Percentiles rank a stretch among this genome's conserved stretches.
phyloP scores from a whole-genome alignment of 2,329 filamentous ascomycete genomes.

The Aspergillus novoparasiticus region DNA sequence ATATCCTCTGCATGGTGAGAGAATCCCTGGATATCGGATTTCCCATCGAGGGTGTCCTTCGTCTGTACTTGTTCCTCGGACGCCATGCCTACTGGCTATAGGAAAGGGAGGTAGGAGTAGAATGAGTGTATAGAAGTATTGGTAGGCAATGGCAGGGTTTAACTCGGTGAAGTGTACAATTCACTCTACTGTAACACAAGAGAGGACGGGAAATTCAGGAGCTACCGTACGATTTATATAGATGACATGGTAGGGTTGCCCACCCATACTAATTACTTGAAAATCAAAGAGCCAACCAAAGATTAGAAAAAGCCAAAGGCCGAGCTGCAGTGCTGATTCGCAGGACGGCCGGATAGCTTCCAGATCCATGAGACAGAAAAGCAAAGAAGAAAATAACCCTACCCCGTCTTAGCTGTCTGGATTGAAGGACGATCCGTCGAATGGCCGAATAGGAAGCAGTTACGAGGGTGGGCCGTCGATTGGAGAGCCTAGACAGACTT shows the following conservation, averaged over 20 bases:
- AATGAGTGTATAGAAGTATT: neutral
- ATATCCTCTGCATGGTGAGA: slow-evolving; percentile 39
- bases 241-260: neutral
- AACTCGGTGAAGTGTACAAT: neutral
- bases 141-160: neutral
- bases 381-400: slow-evolving; percentile 13
- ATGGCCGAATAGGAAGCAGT: slow-evolving; percentile 10
- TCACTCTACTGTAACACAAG: neutral
- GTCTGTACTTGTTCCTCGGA: slow-evolving; percentile 17
- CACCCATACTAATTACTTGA: neutral
- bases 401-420: slow-evolving; percentile 1
- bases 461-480: slow-evolving; percentile 12
- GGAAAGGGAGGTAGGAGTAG: neutral
- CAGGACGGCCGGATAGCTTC: slow-evolving; percentile 5
- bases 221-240: slow-evolving; percentile 13
- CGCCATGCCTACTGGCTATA: slow-evolving; percentile 19
- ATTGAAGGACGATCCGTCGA: slow-evolving; percentile 9
- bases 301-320: slow-evolving; percentile 7
- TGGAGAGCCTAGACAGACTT: neutral
- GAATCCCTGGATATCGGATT: slow-evolving; percentile 27
- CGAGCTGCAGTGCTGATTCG: slow-evolving; percentile 16
- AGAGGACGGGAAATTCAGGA: neutral
- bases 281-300: slow-evolving; percentile 7
- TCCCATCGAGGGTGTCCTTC: slow-evolving; percentile 23
- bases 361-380: slow-evolving; percentile 12